Evolutionary conservation across 2,329 filamentous ascomycete species (phyloP).

Genomic region (Hymenoscyphus albidus): DNA sequence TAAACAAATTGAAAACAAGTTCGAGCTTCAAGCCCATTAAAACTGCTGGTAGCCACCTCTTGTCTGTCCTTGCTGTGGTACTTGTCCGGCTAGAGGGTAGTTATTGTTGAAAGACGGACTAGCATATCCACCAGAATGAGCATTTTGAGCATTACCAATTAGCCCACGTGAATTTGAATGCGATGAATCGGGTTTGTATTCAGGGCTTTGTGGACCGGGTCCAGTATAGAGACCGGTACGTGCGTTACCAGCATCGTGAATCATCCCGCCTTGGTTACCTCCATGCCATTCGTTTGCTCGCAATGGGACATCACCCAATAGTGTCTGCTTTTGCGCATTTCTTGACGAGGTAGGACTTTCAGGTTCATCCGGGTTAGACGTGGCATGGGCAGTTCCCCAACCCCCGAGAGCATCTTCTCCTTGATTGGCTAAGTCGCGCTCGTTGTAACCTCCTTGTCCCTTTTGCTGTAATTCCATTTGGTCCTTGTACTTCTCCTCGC

Average conservation of each 20-base stretch:
- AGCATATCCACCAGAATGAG: conserved; percentile 2
- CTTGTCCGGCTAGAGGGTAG: background rate
- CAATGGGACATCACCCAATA: conserved; percentile 15
- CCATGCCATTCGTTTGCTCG: conserved; percentile 23
- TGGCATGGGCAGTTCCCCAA: conserved; percentile 26
- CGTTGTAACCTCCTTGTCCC: conserved; percentile 30
- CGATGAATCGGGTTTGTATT: background rate
- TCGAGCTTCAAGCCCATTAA: background rate
- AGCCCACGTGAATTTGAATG: conserved; percentile 1
- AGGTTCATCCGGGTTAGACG: conserved; percentile 13
- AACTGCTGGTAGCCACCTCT: conserved; percentile 6
- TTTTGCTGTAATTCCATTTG: conserved; percentile 32
- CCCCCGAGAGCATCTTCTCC: conserved; percentile 32
- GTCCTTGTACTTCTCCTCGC: conserved; percentile 28
- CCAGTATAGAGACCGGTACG: conserved; percentile 21
- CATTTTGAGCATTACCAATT: conserved; percentile 1
- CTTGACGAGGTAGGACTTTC: conserved; percentile 16
- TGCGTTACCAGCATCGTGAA: conserved; percentile 18
- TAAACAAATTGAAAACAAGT: background rate
- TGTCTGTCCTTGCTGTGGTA: background rate
- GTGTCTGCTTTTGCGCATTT: conserved; percentile 15
- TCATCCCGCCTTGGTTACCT: conserved; percentile 21
- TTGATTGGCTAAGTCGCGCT: conserved; percentile 20
- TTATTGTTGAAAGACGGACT: background rate
- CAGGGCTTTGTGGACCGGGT: conserved; percentile 12